Base-by-base conservation (phyloP, 192 early-diverging fungal genomes). In the Umbelopsis ramanniana region DNA sequence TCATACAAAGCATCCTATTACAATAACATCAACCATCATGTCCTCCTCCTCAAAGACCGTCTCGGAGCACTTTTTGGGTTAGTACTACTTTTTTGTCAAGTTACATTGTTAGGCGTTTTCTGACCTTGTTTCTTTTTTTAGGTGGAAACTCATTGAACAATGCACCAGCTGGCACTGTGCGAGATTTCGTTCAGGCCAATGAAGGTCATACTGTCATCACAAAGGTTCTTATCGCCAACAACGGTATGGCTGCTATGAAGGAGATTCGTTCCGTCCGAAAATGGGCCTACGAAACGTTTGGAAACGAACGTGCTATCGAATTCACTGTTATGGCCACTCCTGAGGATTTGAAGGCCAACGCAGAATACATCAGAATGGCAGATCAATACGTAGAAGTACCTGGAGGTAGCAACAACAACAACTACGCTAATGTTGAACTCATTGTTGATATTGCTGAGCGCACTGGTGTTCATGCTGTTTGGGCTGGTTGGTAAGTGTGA, bases 221-320 rank as follows among this genome's bases (percentile, higher is more conserved):
- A 40, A 95, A 95, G 76, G 92, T 99, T 35, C 87, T 99, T 48
- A 96, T 99, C 80, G 97, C 97, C 73, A 99, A 99, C 88, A 98
- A 98, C 86, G 97, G 97, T 72, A 98, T 99, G 81, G 97, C 97
- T 1, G 97, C 97, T 50, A 96, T 99, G 74, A 99, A 99, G 80
- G 95, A 96, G 86, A 99, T 99, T 74, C 90, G 97, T 46, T 97
- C 96, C 3, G 92, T 99, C 46, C 92, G 96, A 71, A 93, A 97
- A 83, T 99, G 97, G 97, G 90, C 96, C 11, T 99, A 99, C 77
- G 95, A 96, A 75, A 96, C 94, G 14, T 98, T 99, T 88, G 97
- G 97, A 50, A 89, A 97, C 75, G 96, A 99, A 81, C 87, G 90
- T 24, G 95, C 94, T 40, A 97, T 99, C 74, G 84, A 95, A 77